phyloP scores from a whole-genome alignment of 139 green algal species.

The Zygnema cylindricum region DNA sequence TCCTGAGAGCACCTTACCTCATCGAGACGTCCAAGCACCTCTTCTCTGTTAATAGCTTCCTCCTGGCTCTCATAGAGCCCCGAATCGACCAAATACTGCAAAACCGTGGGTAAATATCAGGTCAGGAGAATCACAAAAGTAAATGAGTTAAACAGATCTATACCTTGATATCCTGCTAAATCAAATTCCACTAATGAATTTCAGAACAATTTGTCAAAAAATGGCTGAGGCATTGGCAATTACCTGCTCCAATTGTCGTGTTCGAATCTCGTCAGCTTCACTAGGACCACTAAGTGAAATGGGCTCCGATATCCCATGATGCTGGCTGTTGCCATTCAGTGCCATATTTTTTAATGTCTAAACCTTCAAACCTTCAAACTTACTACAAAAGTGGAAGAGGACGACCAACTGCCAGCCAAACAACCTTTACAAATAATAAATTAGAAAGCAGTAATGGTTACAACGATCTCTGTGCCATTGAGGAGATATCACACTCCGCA shows the following conservation, averaged over 20 bases:
- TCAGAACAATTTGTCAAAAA: neutral
- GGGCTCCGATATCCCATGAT: slow-evolving; percentile 36
- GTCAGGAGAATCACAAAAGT: neutral
- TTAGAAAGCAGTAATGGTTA: too few species aligned
- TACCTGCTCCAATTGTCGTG: neutral
- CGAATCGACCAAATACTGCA: slow-evolving; percentile 66
- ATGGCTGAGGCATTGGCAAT: neutral
- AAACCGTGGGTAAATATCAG: neutral
- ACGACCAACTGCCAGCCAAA: too few species aligned
- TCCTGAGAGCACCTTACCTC: too few species aligned
- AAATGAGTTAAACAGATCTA: neutral
- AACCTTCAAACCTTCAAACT: neutral
- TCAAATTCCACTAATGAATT: neutral
- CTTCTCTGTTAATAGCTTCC: slow-evolving; percentile 69
- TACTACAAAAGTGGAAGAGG: neutral
- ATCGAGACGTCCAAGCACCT: slow-evolving; percentile 67
- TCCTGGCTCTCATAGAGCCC: slow-evolving; percentile 72
- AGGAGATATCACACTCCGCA: too few species aligned
- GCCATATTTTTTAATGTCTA: too few species aligned
- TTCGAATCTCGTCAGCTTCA: slow-evolving; percentile 3
- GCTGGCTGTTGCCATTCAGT: neutral
- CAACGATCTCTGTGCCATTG: too few species aligned
- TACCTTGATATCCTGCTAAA: neutral
- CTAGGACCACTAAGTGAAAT: slow-evolving; percentile 29
- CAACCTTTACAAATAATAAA: too few species aligned